phyloP scores from a whole-genome alignment of 495 filamentous ascomycete species.

The Daldinia grandis region DNA sequence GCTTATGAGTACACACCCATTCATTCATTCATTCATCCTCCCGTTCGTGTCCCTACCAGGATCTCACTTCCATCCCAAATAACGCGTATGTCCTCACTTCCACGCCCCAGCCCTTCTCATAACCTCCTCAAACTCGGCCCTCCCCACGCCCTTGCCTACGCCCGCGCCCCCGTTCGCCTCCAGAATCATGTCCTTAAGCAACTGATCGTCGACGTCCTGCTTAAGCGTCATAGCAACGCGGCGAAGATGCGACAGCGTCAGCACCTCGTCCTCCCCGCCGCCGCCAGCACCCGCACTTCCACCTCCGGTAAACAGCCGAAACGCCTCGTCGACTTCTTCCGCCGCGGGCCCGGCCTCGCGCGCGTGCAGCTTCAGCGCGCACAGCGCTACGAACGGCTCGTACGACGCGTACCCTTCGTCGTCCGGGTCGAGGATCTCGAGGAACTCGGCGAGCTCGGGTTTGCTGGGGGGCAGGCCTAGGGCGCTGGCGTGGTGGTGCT shows the following conservation, averaged over 20 bases:
- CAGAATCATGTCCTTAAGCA: slow-evolving; percentile 89
- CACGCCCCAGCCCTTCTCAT: slow-evolving; percentile 87
- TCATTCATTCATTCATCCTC: neutral
- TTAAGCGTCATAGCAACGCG: slow-evolving; percentile 82
- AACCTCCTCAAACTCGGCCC: slow-evolving; percentile 84
- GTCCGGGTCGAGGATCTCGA: slow-evolving; percentile 83
- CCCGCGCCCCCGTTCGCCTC: slow-evolving; percentile 88
- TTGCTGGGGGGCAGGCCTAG: slow-evolving; percentile 73
- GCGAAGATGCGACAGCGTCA: slow-evolving; percentile 78
- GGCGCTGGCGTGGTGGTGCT: slow-evolving; percentile 59
- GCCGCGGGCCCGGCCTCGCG: slow-evolving; percentile 54
- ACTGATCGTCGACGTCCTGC: slow-evolving; percentile 79
- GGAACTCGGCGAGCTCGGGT: slow-evolving; percentile 74
- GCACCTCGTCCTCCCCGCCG: slow-evolving; percentile 47
- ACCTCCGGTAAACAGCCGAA: slow-evolving; percentile 69
- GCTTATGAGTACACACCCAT: neutral
- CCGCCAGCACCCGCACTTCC: too few species aligned
- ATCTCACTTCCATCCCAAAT: neutral
- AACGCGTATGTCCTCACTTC: slow-evolving; percentile 49
- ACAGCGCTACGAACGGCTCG: slow-evolving; percentile 79
- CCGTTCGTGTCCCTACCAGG: neutral
- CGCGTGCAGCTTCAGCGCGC: slow-evolving; percentile 79
- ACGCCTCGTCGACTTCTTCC: slow-evolving; percentile 81
- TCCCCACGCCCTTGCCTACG: slow-evolving; percentile 72
- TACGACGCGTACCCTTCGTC: slow-evolving; percentile 77